Conservation (phyloP, 306 rosid species). For the Lupinus albus region DNA sequence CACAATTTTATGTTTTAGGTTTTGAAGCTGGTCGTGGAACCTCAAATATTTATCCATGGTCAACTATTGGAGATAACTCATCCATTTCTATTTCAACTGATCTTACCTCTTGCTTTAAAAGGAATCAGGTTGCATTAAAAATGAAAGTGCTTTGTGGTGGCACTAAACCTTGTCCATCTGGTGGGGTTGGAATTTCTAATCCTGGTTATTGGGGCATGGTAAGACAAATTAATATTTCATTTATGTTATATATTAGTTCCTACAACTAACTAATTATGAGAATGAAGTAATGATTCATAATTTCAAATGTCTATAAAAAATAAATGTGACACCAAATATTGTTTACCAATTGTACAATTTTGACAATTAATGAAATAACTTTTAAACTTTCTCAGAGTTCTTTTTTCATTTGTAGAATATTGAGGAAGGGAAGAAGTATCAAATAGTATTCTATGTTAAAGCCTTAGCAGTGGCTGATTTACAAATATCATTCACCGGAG, state of each 20-base stretch:
- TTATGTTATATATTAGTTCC: constrained; percentile 5
- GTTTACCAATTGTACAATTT: too few species aligned
- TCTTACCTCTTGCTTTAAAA: constrained; percentile 58
- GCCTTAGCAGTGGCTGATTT: neutral
- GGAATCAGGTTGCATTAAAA: constrained; percentile 58
- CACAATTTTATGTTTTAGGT: constrained; percentile 43
- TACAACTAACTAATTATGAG: neutral
- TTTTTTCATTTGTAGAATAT: constrained; percentile 41
- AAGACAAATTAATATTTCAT: neutral
- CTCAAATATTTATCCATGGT: constrained; percentile 66
- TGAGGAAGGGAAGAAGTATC: constrained; percentile 57
- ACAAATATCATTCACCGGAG: neutral
- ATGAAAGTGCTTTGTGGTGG: constrained; percentile 67
- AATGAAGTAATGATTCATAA: too few species aligned
- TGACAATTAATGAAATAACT: too few species aligned
- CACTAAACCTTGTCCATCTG: constrained; percentile 50
- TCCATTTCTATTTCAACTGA: constrained; percentile 55
- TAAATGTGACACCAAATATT: too few species aligned
- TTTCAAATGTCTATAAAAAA: too few species aligned
- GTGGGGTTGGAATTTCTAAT: constrained; percentile 59
- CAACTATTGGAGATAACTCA: constrained; percentile 57
- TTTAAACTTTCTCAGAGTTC: too few species aligned
- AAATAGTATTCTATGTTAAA: constrained; percentile 45
- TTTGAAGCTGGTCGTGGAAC: constrained; percentile 73
- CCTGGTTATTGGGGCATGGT: constrained; percentile 74